phyloP scores from a whole-genome alignment of 805 yeast species.

The Ogataea trehaloabstinens region DNA sequence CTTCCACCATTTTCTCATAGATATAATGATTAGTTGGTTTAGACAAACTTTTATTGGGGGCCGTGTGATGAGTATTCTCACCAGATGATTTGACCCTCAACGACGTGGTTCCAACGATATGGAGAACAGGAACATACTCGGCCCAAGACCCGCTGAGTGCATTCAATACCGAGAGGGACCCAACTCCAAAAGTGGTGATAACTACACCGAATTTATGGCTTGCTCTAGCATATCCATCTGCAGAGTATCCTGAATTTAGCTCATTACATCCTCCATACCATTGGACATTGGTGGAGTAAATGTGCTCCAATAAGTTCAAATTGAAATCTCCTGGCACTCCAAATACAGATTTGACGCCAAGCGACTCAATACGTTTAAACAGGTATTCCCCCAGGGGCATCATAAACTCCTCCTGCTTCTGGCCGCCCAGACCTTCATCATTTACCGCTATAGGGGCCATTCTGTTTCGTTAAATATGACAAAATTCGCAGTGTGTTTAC shows the following conservation, averaged over 20 bases:
- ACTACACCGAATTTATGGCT: constrained; percentile 63
- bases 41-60: constrained; percentile 45
- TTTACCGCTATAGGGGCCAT: constrained; percentile 15
- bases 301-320: constrained; percentile 62
- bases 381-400: constrained; percentile 63
- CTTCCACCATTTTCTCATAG: constrained; percentile 60
- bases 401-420: no score
- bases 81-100: constrained; percentile 23
- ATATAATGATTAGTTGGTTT: constrained; percentile 61
- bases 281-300: constrained; percentile 51
- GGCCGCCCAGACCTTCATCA: no score
- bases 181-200: constrained; percentile 82
- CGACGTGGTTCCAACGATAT: constrained; percentile 81
- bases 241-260: constrained; percentile 84
- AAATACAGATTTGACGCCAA: constrained; percentile 60
- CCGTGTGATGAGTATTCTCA: constrained; percentile 56
- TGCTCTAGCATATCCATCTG: constrained; percentile 81
- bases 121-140: constrained; percentile 75
- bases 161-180: constrained; percentile 81
- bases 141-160: constrained; percentile 83
- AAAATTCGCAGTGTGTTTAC: no score
- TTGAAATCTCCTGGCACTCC: constrained; percentile 84
- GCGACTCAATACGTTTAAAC: constrained; percentile 53
- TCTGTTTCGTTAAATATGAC: no score
- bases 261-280: constrained; percentile 91